Conservation (phyloP, 1,139 yeast species). For the Scheffersomyces quercinus region DNA sequence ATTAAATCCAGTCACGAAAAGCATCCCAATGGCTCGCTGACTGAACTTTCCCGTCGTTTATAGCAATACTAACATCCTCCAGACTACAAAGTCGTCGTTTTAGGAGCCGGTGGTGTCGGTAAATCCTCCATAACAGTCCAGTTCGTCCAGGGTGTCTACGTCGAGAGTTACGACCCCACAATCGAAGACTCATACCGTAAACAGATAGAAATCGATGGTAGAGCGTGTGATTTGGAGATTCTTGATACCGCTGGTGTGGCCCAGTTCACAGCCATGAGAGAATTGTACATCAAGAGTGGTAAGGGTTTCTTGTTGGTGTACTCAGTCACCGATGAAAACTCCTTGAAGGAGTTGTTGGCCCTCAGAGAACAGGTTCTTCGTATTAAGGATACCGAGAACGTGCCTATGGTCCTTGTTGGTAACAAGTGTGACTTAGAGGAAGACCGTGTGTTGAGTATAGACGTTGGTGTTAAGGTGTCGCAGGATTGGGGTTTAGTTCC, state of each 20-base stretch:
- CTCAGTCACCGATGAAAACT: slow-evolving; percentile 83
- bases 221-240: slow-evolving; percentile 80
- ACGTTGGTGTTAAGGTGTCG: slow-evolving; percentile 81
- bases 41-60: too few relatives aligned
- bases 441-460: slow-evolving; percentile 74
- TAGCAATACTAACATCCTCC: not conserved
- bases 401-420: slow-evolving; percentile 87
- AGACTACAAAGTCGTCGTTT: slow-evolving; percentile 48
- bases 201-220: slow-evolving; percentile 87
- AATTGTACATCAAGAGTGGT: slow-evolving; percentile 59
- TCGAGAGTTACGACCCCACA: slow-evolving; percentile 49
- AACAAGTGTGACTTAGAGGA: slow-evolving; percentile 81
- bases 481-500: slow-evolving; percentile 87
- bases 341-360: slow-evolving; percentile 77
- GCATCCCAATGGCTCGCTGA: too few relatives aligned
- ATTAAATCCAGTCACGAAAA: too few relatives aligned
- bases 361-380: slow-evolving; percentile 86
- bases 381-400: slow-evolving; percentile 76
- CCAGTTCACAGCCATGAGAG: slow-evolving; percentile 58
- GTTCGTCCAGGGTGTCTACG: slow-evolving; percentile 53
- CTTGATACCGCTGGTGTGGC: slow-evolving; percentile 56
- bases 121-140: slow-evolving; percentile 53
- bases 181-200: slow-evolving; percentile 81
- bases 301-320: slow-evolving; percentile 65
- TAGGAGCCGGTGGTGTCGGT: slow-evolving; percentile 58